Evolutionary conservation across 352 stramenopile genomes (phyloP), one percentile per base, ranked within the genome.

Genomic region (Sclerospora graminicola): DNA sequence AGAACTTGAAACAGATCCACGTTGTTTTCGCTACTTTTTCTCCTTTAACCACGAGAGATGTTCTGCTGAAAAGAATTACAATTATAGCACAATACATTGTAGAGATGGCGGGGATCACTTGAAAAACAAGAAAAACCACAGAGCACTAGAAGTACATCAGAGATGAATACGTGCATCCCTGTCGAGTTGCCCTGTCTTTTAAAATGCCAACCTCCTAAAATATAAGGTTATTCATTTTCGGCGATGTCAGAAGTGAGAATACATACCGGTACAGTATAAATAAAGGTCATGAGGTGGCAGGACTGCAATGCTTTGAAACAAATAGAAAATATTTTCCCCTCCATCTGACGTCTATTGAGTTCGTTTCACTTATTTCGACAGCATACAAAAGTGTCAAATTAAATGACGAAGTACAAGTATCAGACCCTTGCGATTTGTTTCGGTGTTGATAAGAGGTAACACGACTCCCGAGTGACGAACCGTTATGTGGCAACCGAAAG

Each of bases 81-180:
- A 8, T 72, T 61, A 9, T 74, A 89, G 2, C 78, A 69, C 15
- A 89, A 51, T 5, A 89, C 63, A 31, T 87, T 87, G 58, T 89
- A 89, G 8, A 89, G 41, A 36, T 87, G 69, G 8, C 69, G 69
- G 8, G 78, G 81, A 39, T 89, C 74, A 28, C 61, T 84, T n/a
- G n/a, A n/a, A 0, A 74, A 72, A 28, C n/a, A n/a, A 54, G 78
- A 42, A 61, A 89, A 62, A 9, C 69, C 69, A 23, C 80, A 73
- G 16, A 89, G 49, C 20, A 89, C n/a, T n/a, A 48, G 23, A 74
- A 87, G 28, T 7, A 85, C 69, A 14, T 67, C 59, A 19, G 70
- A 68, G 45, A 27, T 72, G 66, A 8, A 62, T n/a, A 15, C 37
- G 20, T 30, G 26, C 21, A 19, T 41, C 39, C 5, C 21, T 56